Evolutionary conservation across 495 filamentous ascomycete species (phyloP).

Genomic region (Neurospora sp.): DNA sequence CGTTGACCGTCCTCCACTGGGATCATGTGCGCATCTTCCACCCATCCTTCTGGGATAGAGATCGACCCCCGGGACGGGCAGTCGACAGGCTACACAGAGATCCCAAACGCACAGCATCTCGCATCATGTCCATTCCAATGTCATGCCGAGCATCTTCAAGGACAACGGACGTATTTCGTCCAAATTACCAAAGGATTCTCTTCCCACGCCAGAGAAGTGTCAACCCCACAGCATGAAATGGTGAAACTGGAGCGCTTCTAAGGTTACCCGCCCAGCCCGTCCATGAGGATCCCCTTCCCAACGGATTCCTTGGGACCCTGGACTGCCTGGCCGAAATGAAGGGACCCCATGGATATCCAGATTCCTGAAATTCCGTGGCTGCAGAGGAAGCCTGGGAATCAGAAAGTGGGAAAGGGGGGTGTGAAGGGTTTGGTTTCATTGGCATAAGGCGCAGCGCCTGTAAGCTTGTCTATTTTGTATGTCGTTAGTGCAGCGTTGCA

Average conservation of each 20-base stretch:
- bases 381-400: background rate
- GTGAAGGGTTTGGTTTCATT: constrained; percentile 4
- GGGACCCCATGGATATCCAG: background rate
- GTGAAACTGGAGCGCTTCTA: background rate
- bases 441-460: background rate
- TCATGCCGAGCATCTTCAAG: background rate
- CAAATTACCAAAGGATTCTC: background rate
- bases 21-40: background rate
- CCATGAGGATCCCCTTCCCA: background rate
- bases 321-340: background rate
- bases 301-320: background rate
- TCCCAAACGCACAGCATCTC: background rate
- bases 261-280: background rate
- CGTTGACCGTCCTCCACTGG: background rate
- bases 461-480: constrained; percentile 1
- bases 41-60: background rate
- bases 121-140: background rate
- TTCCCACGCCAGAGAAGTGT: background rate
- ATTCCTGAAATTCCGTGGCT: background rate
- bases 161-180: background rate
- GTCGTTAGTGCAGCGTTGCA: constrained; percentile 1
- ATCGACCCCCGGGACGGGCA: background rate
- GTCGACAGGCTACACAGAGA: background rate
- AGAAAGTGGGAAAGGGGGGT: background rate
- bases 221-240: background rate